Base-by-base conservation (phyloP, 805 yeast species). In the Komagataella kurtzmanii region DNA sequence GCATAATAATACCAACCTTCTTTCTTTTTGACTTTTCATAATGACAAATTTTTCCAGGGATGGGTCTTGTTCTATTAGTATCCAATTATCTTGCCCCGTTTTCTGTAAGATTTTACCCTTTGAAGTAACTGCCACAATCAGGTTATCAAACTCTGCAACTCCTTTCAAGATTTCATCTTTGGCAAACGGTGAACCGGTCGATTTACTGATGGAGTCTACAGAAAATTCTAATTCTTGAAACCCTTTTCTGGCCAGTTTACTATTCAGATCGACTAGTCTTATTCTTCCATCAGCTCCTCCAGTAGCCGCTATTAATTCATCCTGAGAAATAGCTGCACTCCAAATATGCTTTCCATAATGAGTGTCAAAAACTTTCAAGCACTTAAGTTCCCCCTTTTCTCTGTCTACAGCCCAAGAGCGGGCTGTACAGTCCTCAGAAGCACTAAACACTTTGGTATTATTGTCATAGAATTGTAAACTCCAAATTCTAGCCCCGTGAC, bases 401-500 rank as follows among this genome's bases (percentile, higher is more conserved):
- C 55, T 57, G 1, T 59, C 48, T 49, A 77, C 74, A 21, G 69
- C 65, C 99, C 99, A 93, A 0, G 83, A 63, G 55, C 97, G 75
- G 8, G 86, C 77, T 0, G 96, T 83, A 58, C 90, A 79, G 65
- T 93, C 99, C 64, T 93, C 99, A 5, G 95, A 82, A 23, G 82
- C 80, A 64, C 95, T 80, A 14, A 88, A 69, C 0, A 82, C 58
- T 4, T 68, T 64, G n/a, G 54, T 52, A 3, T 54, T 53, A 47
- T 65, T 65, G 17, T 64, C 57, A 53, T 70, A 76, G 61, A 88
- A 87, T 49, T 72, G 73, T 47, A 91, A 68, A 46, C 77, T 76
- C 99, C 99, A 93, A 45, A 93, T 90, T 61, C 99, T 77, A 0
- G 98, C 91, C 1, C 85, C 83, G 62, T 93, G 99, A 12, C 98